Evolutionary conservation across 768 basidiomycete species (phyloP), one percentile per base, ranked within the genome.

Genomic region (Rhizopogon salebrosus): DNA sequence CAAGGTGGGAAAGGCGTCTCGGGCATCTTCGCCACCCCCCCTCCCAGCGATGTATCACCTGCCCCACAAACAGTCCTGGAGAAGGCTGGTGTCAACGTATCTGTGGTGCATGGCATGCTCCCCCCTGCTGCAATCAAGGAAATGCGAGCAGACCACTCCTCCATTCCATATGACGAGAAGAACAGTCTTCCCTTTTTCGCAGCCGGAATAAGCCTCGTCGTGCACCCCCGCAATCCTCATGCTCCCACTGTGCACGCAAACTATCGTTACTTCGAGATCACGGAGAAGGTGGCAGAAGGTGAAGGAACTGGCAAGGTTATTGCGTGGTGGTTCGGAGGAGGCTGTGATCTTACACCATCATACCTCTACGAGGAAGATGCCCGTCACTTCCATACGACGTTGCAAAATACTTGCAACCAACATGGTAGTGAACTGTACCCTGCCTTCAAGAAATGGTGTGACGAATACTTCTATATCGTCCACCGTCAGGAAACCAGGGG

Each of bases 281-380:
- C 84, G 2, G 81, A 87, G 57, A 71, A 73, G 39, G 60, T 60
- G 1, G 57, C 58, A 3, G 64, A 63, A 22, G 68, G 70, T 35
- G 70, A 70, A 3, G 64, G 66, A 49, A 64, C 72, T 23, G 77
- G 79, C 7, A 78, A 80, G 58, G 70, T 90, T 18, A 71, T 94
- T 38, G 85, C 93, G 24, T 98, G 95, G 94, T 99, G 95, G 97
- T 99, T 98, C 64, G 95, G 97, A 18, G 97, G 97, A 31, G 95
- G 95, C 6, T 85, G 84, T 6, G 95, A 99, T 67, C 79, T 98
- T 29, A 99, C 97, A 0, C 95, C 95, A 1, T 86, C 87, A 3
- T 98, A 98, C 69, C 80, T 98, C 16, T 92, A 85, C 72, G 83
- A 85, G 52, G 88, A 89, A 52, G 97, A 98, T 65, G 92, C 83